Evolutionary conservation across 2,329 filamentous ascomycete species (phyloP).

Genomic region (Xylaria hypoxylon): DNA sequence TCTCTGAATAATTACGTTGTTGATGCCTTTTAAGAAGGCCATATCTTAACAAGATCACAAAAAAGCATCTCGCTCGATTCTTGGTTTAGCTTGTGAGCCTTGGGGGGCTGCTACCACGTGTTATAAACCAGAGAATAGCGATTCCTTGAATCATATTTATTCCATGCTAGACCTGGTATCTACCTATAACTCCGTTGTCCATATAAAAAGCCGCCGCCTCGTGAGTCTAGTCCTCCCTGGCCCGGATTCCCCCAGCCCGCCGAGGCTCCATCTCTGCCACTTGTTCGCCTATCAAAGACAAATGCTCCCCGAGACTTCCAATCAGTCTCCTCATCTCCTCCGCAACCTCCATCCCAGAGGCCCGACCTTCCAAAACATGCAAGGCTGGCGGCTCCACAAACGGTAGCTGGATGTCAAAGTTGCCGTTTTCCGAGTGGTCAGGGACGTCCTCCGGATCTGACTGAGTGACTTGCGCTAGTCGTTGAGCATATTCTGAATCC

Average conservation of each 20-base stretch:
- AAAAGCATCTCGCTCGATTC: background rate
- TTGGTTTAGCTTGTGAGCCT: too few relatives aligned
- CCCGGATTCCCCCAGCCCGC: conserved; percentile 39
- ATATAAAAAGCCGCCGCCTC: background rate
- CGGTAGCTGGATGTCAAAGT: conserved; percentile 46
- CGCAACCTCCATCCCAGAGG: conserved; percentile 63
- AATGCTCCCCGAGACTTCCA: conserved; percentile 62
- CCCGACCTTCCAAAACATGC: conserved; percentile 66
- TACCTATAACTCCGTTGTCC: conserved; percentile 27
- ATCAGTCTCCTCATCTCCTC: conserved; percentile 64
- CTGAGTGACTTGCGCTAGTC: conserved; percentile 39
- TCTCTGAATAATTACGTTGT: too few relatives aligned
- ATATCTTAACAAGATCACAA: background rate
- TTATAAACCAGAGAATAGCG: background rate
- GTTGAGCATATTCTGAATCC: conserved; percentile 62
- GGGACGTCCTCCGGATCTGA: conserved; percentile 30
- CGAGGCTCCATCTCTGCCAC: conserved; percentile 56
- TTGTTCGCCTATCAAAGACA: conserved; percentile 59
- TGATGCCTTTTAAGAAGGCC: too few relatives aligned
- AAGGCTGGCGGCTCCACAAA: conserved; percentile 61
- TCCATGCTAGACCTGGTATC: conserved; percentile 27
- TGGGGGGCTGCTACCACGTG: background rate
- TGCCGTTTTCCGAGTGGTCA: conserved; percentile 18
- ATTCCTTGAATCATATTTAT: conserved; percentile 10
- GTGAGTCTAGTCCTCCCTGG: conserved; percentile 24